phyloP scores from a whole-genome alignment of 441 rosid genomes.

The Geranium incanum region DNA sequence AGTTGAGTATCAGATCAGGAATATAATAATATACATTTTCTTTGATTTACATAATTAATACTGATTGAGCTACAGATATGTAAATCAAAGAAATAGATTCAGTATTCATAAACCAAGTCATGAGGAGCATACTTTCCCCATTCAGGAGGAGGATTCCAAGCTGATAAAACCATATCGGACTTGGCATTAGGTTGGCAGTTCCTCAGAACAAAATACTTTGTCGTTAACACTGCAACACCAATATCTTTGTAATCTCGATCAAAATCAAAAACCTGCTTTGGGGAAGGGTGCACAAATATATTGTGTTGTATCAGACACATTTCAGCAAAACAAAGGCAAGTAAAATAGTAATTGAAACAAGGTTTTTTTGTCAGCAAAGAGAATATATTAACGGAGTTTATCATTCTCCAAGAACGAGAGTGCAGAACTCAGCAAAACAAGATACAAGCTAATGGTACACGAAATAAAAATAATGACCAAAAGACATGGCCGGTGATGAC shows the following conservation, averaged over 20 bases:
- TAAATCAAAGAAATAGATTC: no score
- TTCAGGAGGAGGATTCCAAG: slow-evolving; percentile 97
- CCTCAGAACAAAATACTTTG: slow-evolving; percentile 73
- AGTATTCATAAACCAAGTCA: background rate
- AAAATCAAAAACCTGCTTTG: slow-evolving; percentile 76
- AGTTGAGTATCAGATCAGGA: background rate
- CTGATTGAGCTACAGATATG: no score
- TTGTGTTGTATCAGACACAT: slow-evolving; percentile 17
- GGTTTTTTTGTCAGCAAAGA: background rate
- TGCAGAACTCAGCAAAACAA: no score
- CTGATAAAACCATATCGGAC: slow-evolving; percentile 82
- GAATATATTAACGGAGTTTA: no score
- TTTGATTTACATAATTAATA: no score
- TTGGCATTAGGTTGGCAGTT: slow-evolving; percentile 76
- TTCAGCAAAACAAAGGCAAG: slow-evolving; percentile 10
- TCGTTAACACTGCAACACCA: slow-evolving; percentile 81
- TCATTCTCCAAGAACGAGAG: no score
- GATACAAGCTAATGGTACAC: no score
- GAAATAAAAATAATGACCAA: no score
- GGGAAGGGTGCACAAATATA: slow-evolving; percentile 12
- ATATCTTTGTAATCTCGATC: slow-evolving; percentile 93
- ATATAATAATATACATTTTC: no score
- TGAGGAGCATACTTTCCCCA: slow-evolving; percentile 76
- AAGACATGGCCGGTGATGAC: no score
- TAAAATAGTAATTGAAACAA: slow-evolving; percentile 12